phyloP scores from a whole-genome alignment of 148 eudicot genomes.

The Spergularia marina region DNA sequence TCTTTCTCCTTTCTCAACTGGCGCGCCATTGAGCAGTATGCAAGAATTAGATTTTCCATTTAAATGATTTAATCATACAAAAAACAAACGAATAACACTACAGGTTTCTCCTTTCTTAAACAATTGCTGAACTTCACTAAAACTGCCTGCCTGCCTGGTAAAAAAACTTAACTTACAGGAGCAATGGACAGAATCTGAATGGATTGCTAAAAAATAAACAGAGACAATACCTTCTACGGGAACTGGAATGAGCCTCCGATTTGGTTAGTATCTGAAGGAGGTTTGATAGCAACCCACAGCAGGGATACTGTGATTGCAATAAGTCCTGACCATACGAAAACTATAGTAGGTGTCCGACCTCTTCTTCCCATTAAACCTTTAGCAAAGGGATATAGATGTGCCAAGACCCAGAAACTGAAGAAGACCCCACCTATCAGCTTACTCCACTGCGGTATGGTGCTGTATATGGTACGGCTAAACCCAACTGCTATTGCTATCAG shows the following conservation, averaged over 20 bases:
- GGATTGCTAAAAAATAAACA: not conserved
- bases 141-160: not conserved
- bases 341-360: slow-evolving; percentile 87
- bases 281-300: slow-evolving; percentile 85
- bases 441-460: slow-evolving; percentile 86
- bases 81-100: slow-evolving; percentile 28
- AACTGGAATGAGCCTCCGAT: slow-evolving; percentile 88
- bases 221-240: slow-evolving; percentile 44
- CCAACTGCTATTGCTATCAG: slow-evolving; percentile 84
- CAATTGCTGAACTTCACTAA: not conserved
- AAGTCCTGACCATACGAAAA: slow-evolving; percentile 88
- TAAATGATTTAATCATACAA: slow-evolving; percentile 21
- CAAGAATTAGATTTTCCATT: slow-evolving; percentile 3
- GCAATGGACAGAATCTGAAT: slow-evolving; percentile 28
- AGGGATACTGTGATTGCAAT: slow-evolving; percentile 83
- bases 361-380: slow-evolving; percentile 96
- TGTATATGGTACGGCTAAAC: slow-evolving; percentile 79
- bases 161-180: not conserved
- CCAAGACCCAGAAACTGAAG: slow-evolving; percentile 94
- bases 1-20: not conserved
- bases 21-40: not conserved
- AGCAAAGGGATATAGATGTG: slow-evolving; percentile 84
- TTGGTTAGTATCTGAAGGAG: slow-evolving; percentile 59
- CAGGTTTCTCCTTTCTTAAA: not conserved
- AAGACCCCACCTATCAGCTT: slow-evolving; percentile 81